Percentiles rank a stretch among this genome's conserved stretches.
phyloP scores from a whole-genome alignment of 106 monocot genomes.

The Phalaenopsis equestris region DNA sequence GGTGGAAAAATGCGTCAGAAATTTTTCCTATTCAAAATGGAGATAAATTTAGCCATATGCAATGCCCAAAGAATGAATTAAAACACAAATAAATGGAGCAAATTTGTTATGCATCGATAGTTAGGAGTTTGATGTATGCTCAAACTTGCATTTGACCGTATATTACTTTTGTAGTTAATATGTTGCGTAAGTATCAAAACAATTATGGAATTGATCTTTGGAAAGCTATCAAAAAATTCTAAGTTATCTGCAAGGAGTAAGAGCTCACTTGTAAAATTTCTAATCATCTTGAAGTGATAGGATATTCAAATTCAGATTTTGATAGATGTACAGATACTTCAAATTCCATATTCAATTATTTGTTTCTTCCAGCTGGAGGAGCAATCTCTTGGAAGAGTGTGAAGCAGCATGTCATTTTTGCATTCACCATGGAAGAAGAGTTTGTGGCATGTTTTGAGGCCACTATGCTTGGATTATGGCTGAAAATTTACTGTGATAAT shows the following conservation, averaged over 20 bases:
- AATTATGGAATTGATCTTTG: no score
- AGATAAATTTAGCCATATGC: no score
- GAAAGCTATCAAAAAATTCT: no score
- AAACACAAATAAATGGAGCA: neutral
- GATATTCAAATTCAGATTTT: slow-evolving; percentile 5
- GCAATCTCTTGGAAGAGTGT: neutral
- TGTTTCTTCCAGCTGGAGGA: neutral
- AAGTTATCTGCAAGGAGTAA: neutral
- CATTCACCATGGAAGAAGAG: neutral
- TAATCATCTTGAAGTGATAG: neutral
- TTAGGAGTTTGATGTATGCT: no score
- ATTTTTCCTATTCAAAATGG: no score
- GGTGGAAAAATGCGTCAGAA: no score
- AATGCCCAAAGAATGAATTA: no score
- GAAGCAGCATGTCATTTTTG: neutral
- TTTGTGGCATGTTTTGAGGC: slow-evolving; percentile 8
- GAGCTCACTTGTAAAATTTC: neutral
- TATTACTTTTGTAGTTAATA: no score
- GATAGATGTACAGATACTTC: neutral
- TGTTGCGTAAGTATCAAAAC: no score
- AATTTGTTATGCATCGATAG: no score
- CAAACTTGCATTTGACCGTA: no score
- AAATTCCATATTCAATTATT: neutral
- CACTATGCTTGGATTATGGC: neutral
- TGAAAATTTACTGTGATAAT: slow-evolving; percentile 3